A percentile compares a stretch with the other conserved stretches of the same genome.
phyloP scores from a whole-genome alignment of 148 eudicot species.

The Amaranthus cruentus region DNA sequence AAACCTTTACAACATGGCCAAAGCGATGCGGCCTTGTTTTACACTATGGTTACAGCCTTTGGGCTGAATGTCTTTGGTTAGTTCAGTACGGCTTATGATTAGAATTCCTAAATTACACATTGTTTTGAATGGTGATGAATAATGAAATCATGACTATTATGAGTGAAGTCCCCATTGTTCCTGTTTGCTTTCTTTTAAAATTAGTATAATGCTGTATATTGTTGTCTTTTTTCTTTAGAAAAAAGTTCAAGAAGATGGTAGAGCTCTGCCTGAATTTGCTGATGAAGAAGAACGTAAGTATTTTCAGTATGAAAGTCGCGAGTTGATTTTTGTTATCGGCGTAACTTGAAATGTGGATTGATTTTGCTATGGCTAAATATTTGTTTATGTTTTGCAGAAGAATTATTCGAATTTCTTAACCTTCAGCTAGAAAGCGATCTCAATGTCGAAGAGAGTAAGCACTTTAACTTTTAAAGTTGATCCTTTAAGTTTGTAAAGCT shows the following conservation, averaged over 20 bases:
- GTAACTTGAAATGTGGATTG: background rate
- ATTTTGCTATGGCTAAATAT: background rate
- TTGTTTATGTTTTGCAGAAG: constrained; percentile 48
- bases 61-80: background rate
- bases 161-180: background rate
- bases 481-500: background rate
- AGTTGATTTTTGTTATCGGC: background rate
- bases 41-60: background rate
- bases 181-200: background rate
- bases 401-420: constrained; percentile 61
- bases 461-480: background rate
- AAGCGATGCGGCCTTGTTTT: too few species aligned
- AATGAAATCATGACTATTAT: background rate
- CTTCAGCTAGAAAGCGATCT: constrained; percentile 72
- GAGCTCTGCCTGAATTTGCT: constrained; percentile 74
- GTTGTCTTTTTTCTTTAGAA: constrained; percentile 39
- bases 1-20: too few species aligned
- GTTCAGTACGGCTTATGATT: background rate
- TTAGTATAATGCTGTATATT: background rate
- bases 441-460: constrained; percentile 64
- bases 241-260: constrained; percentile 75
- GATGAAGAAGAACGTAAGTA: constrained; percentile 75
- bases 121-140: background rate
- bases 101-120: background rate
- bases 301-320: background rate